These are phyloP conservation scores for Saccharomycopsis synnaedendra DNA, from an alignment of 805 yeast species.

Conservation along the genomic window DNA sequence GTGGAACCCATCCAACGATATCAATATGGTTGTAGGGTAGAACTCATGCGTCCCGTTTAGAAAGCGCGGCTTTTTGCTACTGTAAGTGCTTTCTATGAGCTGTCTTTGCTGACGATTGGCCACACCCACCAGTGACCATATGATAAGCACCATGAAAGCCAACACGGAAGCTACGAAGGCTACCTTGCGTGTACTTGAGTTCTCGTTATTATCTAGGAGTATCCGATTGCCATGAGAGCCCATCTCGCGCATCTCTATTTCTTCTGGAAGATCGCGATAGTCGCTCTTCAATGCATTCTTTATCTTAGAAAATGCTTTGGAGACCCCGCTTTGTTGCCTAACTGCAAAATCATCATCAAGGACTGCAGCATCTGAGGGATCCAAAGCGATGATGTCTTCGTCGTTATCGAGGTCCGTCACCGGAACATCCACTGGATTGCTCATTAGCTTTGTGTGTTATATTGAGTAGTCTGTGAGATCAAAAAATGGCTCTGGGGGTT, in stretches of 20 bases:
- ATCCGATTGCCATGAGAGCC: constrained; percentile 16
- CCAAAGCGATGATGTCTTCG: constrained; percentile 1
- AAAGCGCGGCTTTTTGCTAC: constrained; percentile 19
- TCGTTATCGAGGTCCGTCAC: constrained; percentile 38
- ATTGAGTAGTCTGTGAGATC: neutral
- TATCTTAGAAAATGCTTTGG: neutral
- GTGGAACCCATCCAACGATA: constrained; percentile 84
- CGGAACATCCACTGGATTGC: constrained; percentile 36
- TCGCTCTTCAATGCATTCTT: neutral
- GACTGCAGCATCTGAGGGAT: neutral
- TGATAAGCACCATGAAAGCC: constrained; percentile 3
- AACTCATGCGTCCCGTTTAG: constrained; percentile 59
- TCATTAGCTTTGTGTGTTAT: neutral
- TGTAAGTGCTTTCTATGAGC: neutral
- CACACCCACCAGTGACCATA: constrained; percentile 5
- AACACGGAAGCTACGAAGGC: neutral
- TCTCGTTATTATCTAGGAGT: neutral
- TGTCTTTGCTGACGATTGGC: constrained; percentile 8
- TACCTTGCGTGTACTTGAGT: neutral
- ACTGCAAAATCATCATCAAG: constrained; percentile 17
- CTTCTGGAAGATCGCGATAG: neutral
- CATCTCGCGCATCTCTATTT: constrained; percentile 4
- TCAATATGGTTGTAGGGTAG: constrained; percentile 67
- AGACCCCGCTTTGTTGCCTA: constrained; percentile 10
- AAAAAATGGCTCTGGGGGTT: neutral